Base-by-base conservation (phyloP, 2,329 filamentous ascomycete genomes). In the Ilyonectria mors-panacis region DNA sequence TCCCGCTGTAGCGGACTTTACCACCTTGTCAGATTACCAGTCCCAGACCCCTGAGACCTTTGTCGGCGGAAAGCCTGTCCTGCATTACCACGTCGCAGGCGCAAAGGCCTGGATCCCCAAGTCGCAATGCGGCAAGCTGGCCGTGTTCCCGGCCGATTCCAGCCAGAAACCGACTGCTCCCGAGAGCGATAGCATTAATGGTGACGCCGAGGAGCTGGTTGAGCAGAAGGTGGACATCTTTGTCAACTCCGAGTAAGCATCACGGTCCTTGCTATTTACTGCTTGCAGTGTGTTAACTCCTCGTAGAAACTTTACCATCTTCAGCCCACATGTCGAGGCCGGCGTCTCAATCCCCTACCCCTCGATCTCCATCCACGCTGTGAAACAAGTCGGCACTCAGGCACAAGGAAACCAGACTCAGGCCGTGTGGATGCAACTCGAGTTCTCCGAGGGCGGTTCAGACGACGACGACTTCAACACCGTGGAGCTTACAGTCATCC, bases 271-370 rank as follows among this genome's bases (percentile, higher is more conserved):
- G 15, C 4, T 21, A 9, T 12, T 17, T n/a, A 3, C 12, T 17
- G 21, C 3, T 26, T 12, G 10, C 28, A 2, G 15, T 21, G 19
- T 35, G 21, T 65, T 68, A 53, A 70, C 45, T 10, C 59, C 3
- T 13, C n/a, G 12, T 47, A 83, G 77, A 37, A 76, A 74, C 72
- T 84, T 95, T 62, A 89, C 85, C 15, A 79, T 95, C 67, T 94
- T 90, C 82, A 91, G 90, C 71, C 79, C 82, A 13, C 78, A 85
- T 4, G 86, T 84, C 13, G 83, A 85, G 39, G 85, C 82, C 19
- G 93, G 93, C 69, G 81, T 94, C 50, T 86, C 89, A 45, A 92
- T 95, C 70, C 89, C 92, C 0, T 95, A 94, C 79, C 92, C 91
- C 3, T 84, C 88, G 67, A 93, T 95, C 77, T 90, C 90, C 23